Evolutionary conservation across 768 basidiomycete species (phyloP), one percentile per base, ranked within the genome.

Genomic region (Leccinum subtestaceum): DNA sequence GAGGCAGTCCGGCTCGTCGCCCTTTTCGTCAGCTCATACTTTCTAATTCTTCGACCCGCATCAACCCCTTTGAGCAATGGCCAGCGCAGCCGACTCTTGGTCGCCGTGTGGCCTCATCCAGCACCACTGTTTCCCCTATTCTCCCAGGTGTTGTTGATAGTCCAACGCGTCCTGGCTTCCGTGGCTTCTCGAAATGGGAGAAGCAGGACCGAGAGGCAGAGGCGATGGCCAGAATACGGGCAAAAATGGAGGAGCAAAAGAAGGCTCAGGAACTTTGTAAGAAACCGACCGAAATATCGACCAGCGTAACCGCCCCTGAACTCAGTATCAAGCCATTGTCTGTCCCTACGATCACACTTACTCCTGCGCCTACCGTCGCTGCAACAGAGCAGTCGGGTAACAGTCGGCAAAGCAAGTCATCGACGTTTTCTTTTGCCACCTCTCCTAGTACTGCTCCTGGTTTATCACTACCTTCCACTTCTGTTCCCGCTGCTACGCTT

Each of bases 131-230:
- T 21, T 67, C 70, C 63, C 74, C 56, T 58, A 65, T 58, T 57
- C 63, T 66, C 52, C 63, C 61, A 29, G 70, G 78, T 25, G 69
- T 81, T 53, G 65, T 75, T n/a, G 84, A 86, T 60, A 85, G 81
- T 63, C 86, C 88, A 6, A 85, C 85, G 56, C 65, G 77, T 15
- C 70, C 72, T 27, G 63, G 70, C 47, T 72, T 76, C 2, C 78
- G 77, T 63, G 78, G 79, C 19, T 86, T 84, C 63, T 87, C 88
- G 3, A 91, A 90, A 73, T 91, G 88, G 88, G 91, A 93, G 71
- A 92, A 91, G 60, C 90, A 93, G 70, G 90, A 93, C 64, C 71
- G 90, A 31, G 91, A 93, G 65, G 91, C 91, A 3, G 83, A 83
- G 46, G 88, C 89, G 23, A 87, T 93, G 81, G 81, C 82, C 65